A percentile compares a stretch with the other conserved stretches of the same genome.
phyloP scores from a whole-genome alignment of 192 early-diverging fungal genomes.

The Coemansia sp. region DNA sequence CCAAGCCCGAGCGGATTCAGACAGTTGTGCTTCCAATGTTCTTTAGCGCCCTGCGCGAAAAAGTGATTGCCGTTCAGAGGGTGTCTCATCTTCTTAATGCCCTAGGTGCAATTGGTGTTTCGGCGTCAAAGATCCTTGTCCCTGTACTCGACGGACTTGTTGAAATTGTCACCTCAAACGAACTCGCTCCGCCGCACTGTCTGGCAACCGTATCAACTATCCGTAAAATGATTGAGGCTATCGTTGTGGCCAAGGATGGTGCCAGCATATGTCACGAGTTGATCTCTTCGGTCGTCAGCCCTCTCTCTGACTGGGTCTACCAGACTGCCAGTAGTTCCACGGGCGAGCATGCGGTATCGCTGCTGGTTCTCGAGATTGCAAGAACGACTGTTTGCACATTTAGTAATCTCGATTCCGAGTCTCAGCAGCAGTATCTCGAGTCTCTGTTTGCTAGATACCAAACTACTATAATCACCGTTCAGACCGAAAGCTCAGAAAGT shows the following conservation, averaged over 20 bases:
- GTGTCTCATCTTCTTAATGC: slow-evolving; percentile 41
- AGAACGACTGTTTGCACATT: slow-evolving; percentile 20
- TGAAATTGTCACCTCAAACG: slow-evolving; percentile 8
- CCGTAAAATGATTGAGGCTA: slow-evolving; percentile 42
- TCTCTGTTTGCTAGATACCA: slow-evolving; percentile 26
- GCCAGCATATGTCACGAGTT: slow-evolving; percentile 7
- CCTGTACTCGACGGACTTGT: slow-evolving; percentile 25
- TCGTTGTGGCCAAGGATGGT: slow-evolving; percentile 4
- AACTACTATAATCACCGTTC: not conserved
- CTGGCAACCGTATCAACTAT: slow-evolving; percentile 25
- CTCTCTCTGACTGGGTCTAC: slow-evolving; percentile 27
- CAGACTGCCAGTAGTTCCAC: not conserved
- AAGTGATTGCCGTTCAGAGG: slow-evolving; percentile 22
- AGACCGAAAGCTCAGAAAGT: not conserved
- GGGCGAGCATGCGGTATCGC: not conserved
- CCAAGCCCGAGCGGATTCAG: slow-evolving; percentile 29
- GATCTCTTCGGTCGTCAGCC: slow-evolving; percentile 11
- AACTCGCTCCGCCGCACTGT: slow-evolving; percentile 18
- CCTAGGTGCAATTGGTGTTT: slow-evolving; percentile 44
- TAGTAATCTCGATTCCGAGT: slow-evolving; percentile 21
- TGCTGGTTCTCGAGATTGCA: slow-evolving; percentile 33
- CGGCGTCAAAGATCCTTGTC: slow-evolving; percentile 18
- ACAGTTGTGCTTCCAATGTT: slow-evolving; percentile 39
- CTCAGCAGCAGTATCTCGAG: slow-evolving; percentile 20
- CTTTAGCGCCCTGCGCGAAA: slow-evolving; percentile 34